Evolutionary conservation across 306 rosid species (phyloP).

Genomic region (Castanea crenata): DNA sequence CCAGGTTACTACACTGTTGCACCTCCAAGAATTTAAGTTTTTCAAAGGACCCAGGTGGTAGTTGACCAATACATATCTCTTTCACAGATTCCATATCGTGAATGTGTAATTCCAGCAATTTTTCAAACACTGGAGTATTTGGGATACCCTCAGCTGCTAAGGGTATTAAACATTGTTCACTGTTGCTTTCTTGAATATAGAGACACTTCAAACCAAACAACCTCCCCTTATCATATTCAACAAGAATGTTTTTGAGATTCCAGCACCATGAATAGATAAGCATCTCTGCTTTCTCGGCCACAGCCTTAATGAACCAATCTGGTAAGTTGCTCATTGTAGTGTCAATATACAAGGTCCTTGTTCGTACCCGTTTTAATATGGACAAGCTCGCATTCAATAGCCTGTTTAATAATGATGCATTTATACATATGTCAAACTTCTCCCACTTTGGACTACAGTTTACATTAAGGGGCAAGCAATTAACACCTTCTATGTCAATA

Average conservation of each 20-base stretch:
- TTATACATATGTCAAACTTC: too few species aligned
- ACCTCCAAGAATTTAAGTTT: slow-evolving; percentile 10
- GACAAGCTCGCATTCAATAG: too few species aligned
- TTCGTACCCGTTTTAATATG: too few species aligned
- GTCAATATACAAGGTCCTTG: not conserved
- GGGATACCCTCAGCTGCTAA: not conserved
- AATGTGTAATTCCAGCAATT: not conserved
- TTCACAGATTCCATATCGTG: not conserved
- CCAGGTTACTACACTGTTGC: not conserved
- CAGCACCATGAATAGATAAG: not conserved
- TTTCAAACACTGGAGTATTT: not conserved
- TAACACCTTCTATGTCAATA: too few species aligned
- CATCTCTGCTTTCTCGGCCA: not conserved
- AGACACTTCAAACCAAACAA: slow-evolving; percentile 2
- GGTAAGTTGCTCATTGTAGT: too few species aligned
- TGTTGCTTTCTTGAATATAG: not conserved
- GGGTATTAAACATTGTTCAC: not conserved
- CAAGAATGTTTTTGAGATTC: not conserved
- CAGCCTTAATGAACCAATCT: not conserved
- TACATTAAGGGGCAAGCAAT: too few species aligned
- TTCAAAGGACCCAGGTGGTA: not conserved
- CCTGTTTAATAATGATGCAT: too few species aligned
- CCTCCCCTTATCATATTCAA: not conserved
- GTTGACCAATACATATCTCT: not conserved
- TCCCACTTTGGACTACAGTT: too few species aligned